Evolutionary conservation across 169 alveolate species (phyloP), one percentile per base, ranked within the genome.

Genomic region (Plasmodium inui): DNA sequence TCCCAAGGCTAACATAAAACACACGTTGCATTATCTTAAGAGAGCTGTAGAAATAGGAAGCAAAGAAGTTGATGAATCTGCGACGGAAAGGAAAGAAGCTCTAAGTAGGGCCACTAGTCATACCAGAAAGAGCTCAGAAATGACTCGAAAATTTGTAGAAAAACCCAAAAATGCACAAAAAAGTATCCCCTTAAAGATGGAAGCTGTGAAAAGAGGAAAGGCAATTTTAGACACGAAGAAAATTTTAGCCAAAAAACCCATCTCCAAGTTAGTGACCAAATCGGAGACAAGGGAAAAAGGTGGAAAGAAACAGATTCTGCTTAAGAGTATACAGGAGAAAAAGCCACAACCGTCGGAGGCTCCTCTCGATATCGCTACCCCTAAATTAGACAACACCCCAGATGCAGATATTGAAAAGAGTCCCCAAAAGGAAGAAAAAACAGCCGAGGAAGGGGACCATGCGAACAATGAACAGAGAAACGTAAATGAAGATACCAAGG

Each of bases 1-100:
- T 19, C 83, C 88, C n/a, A 88, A 88, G 71, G 88, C 78, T 10
- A 61, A 55, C 81, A 61, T 79, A 88, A 88, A 88, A 78, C 50
- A 78, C 46, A 88, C 94, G 50, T 34, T 88, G 81, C 80, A 79
- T 28, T 53, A 61, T 57, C 71, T 88, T 78, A 88, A 88, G 50
- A 88, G 34, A 9, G 82, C 61, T 37, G 57, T 73, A 78, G 94
- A 88, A 53, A 57, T 34, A 79, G 81, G 72, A 79, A 88, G 19
- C 71, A 73, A 73, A 17, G 93, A 71, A 84, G 28, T 12, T 14
- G 72, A 61, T 46, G 73, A 10, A 72, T 73, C 10, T 28, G 81
- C 22, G 72, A 78, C 28, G 19, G 32, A 32, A 72, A 78, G 46
- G 50, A 57, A 34, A 37, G 71, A 28, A 19, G 44, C 3, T 4